Evolutionary conservation across 78 protist genomes (phyloP).

Genomic region (Dictyostelium brefeldianum): DNA sequence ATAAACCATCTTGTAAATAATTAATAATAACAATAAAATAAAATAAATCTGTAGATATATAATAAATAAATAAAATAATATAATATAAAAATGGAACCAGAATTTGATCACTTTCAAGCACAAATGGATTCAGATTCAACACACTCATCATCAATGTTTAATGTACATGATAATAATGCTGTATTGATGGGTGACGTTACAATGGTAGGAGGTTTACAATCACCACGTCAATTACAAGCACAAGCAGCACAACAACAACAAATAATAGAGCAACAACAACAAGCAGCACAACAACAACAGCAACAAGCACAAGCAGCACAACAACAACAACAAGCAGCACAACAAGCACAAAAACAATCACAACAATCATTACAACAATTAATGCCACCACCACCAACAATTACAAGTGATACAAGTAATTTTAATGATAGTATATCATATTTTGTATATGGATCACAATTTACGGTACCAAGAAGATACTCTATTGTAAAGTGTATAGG

Average conservation of each 20-base stretch:
- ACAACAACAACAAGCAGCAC: conserved; percentile 8
- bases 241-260: background rate
- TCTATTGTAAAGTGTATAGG: conserved; percentile 54
- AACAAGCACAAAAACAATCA: background rate
- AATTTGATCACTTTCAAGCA: conserved; percentile 41
- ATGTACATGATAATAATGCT: conserved; percentile 23
- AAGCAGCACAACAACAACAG: conserved; percentile 33
- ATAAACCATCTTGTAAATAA: no score
- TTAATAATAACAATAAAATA: background rate
- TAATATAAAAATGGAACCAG: conserved; percentile 47
- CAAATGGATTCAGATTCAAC: conserved; percentile 48
- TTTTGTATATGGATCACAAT: conserved; percentile 45
- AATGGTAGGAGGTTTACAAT: background rate
- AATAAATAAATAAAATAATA: background rate
- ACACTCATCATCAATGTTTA: conserved; percentile 35
- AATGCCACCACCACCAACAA: conserved; percentile 34
- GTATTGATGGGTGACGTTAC: background rate
- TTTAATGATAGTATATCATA: conserved; percentile 34
- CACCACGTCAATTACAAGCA: conserved; percentile 11
- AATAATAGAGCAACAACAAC: conserved; percentile 40
- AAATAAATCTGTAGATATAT: background rate
- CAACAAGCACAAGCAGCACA: conserved; percentile 27
- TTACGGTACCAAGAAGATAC: conserved; percentile 70
- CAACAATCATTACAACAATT: conserved; percentile 26
- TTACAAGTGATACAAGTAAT: background rate